Percentiles rank a stretch among this genome's conserved stretches.
Conservation (phyloP, 495 filamentous ascomycete genomes). For the Barbatosphaeria neglecta region DNA sequence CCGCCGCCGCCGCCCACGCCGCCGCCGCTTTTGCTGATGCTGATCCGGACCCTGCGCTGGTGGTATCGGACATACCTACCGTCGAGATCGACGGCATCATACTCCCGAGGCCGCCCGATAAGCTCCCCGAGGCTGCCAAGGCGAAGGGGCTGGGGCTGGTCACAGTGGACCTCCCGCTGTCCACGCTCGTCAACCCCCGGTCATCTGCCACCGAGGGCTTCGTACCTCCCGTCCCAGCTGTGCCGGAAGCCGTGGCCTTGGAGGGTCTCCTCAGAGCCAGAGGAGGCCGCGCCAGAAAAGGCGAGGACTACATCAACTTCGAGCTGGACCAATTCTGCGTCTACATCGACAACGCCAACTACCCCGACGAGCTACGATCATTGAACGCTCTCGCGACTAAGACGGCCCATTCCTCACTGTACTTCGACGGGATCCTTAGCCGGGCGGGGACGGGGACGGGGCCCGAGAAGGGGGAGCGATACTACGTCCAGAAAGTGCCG, state of each 20-base stretch:
- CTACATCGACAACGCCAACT: conserved; percentile 25
- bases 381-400: conserved; percentile 38
- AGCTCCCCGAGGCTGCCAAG: background rate
- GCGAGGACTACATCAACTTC: conserved; percentile 26
- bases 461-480: too few species aligned
- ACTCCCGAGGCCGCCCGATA: background rate
- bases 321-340: conserved; percentile 40
- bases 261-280: conserved; percentile 6
- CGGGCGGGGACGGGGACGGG: too few species aligned
- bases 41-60: background rate
- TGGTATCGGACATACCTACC: background rate
- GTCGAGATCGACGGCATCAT: background rate
- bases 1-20: too few species aligned
- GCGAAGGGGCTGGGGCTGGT: conserved; percentile 4
- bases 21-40: background rate
- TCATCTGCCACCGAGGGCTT: conserved; percentile 11
- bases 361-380: conserved; percentile 35
- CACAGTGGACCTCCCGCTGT: conserved; percentile 11
- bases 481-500: conserved; percentile 41
- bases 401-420: conserved; percentile 19
- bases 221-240: conserved; percentile 7
- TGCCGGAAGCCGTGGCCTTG: conserved; percentile 17
- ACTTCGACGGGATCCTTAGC: conserved; percentile 50
- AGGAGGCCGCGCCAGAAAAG: background rate
- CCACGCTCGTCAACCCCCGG: conserved; percentile 13